A percentile compares a stretch with the other conserved stretches of the same genome.
phyloP scores from a whole-genome alignment of 495 filamentous ascomycete species.

The Niebla homalea region DNA sequence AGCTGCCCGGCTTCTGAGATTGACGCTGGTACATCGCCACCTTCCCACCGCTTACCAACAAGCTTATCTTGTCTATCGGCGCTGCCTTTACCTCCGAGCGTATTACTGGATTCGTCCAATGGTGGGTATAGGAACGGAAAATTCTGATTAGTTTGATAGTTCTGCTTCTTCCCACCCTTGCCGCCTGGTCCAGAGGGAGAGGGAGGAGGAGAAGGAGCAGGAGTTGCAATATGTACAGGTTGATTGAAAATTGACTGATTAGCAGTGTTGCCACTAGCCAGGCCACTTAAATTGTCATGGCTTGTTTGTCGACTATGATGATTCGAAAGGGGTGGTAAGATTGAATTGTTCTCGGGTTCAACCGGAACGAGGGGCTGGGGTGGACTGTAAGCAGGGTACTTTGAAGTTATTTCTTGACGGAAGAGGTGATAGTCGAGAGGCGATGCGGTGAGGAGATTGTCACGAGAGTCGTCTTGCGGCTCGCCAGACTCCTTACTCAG shows the following conservation, averaged over 20 bases:
- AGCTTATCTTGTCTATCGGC: slow-evolving; percentile 62
- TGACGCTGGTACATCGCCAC: slow-evolving; percentile 77
- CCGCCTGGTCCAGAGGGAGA: slow-evolving; percentile 77
- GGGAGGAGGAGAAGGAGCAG: slow-evolving; percentile 91
- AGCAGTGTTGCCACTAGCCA: slow-evolving; percentile 28
- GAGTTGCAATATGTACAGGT: slow-evolving; percentile 94
- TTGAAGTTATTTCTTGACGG: slow-evolving; percentile 94
- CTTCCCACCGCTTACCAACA: slow-evolving; percentile 74
- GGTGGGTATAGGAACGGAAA: slow-evolving; percentile 97
- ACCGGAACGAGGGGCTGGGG: slow-evolving; percentile 72
- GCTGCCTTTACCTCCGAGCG: slow-evolving; percentile 71
- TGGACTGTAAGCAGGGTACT: slow-evolving; percentile 92
- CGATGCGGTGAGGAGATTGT: slow-evolving; percentile 67
- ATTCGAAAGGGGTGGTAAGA: slow-evolving; percentile 72
- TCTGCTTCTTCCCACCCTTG: slow-evolving; percentile 95
- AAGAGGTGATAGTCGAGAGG: slow-evolving; percentile 94
- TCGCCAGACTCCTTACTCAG: slow-evolving; percentile 27
- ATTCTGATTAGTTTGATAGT: slow-evolving; percentile 97
- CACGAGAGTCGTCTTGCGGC: slow-evolving; percentile 25
- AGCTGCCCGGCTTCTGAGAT: slow-evolving; percentile 92
- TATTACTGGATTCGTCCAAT: slow-evolving; percentile 66
- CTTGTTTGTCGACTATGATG: slow-evolving; percentile 43
- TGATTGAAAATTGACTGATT: slow-evolving; percentile 82
- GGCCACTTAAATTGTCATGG: slow-evolving; percentile 26
- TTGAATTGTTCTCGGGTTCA: slow-evolving; percentile 78